phyloP scores from a whole-genome alignment of 2,329 filamentous ascomycete genomes.

The Monilinia fructigena region DNA sequence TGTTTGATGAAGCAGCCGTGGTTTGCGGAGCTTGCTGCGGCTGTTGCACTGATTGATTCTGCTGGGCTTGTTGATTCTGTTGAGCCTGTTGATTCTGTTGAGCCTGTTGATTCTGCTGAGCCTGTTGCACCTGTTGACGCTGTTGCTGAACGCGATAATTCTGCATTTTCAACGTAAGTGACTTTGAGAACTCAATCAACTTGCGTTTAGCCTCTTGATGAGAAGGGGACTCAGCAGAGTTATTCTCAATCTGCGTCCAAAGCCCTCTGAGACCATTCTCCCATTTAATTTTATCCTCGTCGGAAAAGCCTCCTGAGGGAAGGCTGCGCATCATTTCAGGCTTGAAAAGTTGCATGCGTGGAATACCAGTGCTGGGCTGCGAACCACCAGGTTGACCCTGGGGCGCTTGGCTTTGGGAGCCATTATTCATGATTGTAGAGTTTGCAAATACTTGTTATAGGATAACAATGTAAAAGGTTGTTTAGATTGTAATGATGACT shows the following conservation, averaged over 20 bases:
- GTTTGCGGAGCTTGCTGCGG: slow-evolving; percentile 25
- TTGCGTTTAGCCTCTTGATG: slow-evolving; percentile 55
- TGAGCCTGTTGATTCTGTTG: slow-evolving; percentile 9
- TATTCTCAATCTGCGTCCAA: slow-evolving; percentile 52
- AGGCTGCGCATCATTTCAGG: slow-evolving; percentile 40
- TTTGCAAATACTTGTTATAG: not conserved
- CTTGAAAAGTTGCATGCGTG: slow-evolving; percentile 32
- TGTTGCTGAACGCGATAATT: slow-evolving; percentile 22
- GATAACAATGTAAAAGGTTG: not conserved
- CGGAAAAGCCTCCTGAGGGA: slow-evolving; percentile 43
- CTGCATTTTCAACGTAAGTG: slow-evolving; percentile 44
- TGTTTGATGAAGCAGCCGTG: slow-evolving; percentile 1
- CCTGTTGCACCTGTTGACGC: slow-evolving; percentile 42
- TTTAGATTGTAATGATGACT: not conserved
- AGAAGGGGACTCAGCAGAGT: slow-evolving; percentile 48
- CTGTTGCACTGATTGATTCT: slow-evolving; percentile 24
- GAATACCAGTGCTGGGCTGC: slow-evolving; percentile 27
- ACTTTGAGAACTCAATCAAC: slow-evolving; percentile 59
- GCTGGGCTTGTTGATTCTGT: slow-evolving; percentile 9
- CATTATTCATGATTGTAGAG: slow-evolving; percentile 34
- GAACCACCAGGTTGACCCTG: slow-evolving; percentile 27
- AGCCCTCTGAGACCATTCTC: slow-evolving; percentile 55
- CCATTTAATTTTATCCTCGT: slow-evolving; percentile 58
- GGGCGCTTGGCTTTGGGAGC: slow-evolving; percentile 32
- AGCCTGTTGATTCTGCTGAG: slow-evolving; percentile 27